Evolutionary conservation across 2,329 filamentous ascomycete species (phyloP).

Genomic region (Didymellaceae sp.): DNA sequence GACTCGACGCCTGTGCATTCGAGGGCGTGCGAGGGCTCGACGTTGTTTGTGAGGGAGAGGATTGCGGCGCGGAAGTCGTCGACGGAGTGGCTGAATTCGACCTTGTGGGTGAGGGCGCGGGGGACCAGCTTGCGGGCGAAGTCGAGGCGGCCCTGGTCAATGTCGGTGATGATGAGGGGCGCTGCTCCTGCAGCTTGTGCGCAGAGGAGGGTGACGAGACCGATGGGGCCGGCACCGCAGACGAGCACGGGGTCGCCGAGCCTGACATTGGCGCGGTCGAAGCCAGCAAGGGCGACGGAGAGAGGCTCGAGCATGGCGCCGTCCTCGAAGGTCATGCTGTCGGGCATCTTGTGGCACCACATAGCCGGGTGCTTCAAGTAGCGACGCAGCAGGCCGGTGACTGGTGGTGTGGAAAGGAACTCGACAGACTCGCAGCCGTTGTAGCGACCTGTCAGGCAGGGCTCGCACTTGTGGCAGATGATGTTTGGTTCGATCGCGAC

Average conservation of each 20-base stretch:
- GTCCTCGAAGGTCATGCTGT: slow-evolving; percentile 85
- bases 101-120: slow-evolving; percentile 79
- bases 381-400: slow-evolving; percentile 83
- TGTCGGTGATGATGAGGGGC: slow-evolving; percentile 92
- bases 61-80: slow-evolving; percentile 76
- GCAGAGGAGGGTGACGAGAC: slow-evolving; percentile 85
- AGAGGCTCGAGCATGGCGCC: slow-evolving; percentile 91
- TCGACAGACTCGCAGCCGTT: slow-evolving; percentile 88
- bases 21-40: slow-evolving; percentile 81
- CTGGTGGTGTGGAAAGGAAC: slow-evolving; percentile 90
- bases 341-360: slow-evolving; percentile 95
- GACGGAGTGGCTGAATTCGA: slow-evolving; percentile 66
- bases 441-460: slow-evolving; percentile 90
- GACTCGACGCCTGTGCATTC: slow-evolving; percentile 96
- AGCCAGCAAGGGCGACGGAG: slow-evolving; percentile 83
- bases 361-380: slow-evolving; percentile 94
- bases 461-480: slow-evolving; percentile 88
- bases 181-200: slow-evolving; percentile 85
- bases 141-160: slow-evolving; percentile 81
- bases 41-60: slow-evolving; percentile 73
- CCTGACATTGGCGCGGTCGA: slow-evolving; percentile 80
- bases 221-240: slow-evolving; percentile 93
- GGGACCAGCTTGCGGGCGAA: slow-evolving; percentile 88
- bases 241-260: slow-evolving; percentile 88
- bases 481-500: slow-evolving; percentile 81